Percentiles rank a stretch among this genome's conserved stretches.
phyloP scores from a whole-genome alignment of 305 asterid species.

The Fraxinus nigra region DNA sequence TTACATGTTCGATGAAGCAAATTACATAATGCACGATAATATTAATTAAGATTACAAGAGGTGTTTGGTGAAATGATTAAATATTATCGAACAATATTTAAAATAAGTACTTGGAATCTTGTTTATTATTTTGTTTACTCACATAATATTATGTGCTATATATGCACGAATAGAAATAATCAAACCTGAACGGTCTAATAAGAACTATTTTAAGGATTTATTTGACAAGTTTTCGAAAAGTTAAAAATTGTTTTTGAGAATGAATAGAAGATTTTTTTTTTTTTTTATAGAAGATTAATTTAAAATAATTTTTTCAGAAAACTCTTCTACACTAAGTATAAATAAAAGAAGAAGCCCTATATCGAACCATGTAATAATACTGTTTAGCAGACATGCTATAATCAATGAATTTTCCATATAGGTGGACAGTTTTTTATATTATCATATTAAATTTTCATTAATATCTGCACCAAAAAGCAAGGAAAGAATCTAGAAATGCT shows the following conservation, averaged over 20 bases:
- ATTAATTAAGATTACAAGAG: not conserved
- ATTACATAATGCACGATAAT: not conserved
- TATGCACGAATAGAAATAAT: not conserved
- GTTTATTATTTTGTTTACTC: not conserved
- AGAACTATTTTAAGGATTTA: not conserved
- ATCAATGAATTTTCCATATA: constrained; percentile 6
- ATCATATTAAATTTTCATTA: constrained; percentile 34
- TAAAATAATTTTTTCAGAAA: not conserved
- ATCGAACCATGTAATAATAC: not conserved
- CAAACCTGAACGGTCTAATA: not conserved
- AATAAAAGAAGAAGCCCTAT: not conserved
- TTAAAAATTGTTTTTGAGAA: not conserved
- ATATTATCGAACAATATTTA: not conserved
- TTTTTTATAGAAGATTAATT: not conserved
- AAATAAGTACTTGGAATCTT: not conserved
- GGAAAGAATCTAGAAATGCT: constrained; percentile 67
- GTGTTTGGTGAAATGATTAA: not conserved
- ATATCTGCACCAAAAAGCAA: constrained; percentile 54
- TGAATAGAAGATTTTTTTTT: not conserved
- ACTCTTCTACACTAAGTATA: not conserved
- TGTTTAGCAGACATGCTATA: not conserved
- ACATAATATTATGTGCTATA: not conserved
- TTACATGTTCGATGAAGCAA: not conserved
- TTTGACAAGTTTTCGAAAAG: not conserved
- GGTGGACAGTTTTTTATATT: constrained; percentile 36